Evolutionary conservation across 1,284 basidiomycete genomes (phyloP).

Genomic region (Vanrija pseudolonga): DNA sequence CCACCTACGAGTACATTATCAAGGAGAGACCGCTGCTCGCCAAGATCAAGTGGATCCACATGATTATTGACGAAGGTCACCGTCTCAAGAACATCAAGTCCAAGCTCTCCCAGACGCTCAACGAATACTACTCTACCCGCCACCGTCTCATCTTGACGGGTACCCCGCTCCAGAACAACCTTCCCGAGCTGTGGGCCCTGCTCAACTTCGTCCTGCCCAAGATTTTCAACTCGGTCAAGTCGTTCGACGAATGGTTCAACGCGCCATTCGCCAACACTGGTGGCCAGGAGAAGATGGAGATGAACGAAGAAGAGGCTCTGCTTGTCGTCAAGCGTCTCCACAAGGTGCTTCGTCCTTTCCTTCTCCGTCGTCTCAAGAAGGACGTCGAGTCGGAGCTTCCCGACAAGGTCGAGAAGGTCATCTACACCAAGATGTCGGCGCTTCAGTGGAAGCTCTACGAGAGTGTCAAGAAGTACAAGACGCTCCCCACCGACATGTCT

Average conservation of each 20-base stretch:
- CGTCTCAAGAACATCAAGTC: constrained; percentile 99
- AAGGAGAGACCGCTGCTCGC: constrained; percentile 87
- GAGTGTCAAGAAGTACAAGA: constrained; percentile 69
- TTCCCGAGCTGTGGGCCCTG: constrained; percentile 95
- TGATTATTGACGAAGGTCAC: constrained; percentile 99
- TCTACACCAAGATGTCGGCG: constrained; percentile 96
- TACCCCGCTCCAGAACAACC: constrained; percentile 97
- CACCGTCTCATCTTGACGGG: constrained; percentile 96
- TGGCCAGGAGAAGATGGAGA: constrained; percentile 87
- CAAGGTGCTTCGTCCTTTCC: constrained; percentile 96
- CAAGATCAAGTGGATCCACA: constrained; percentile 96
- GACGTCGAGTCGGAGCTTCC: constrained; percentile 97
- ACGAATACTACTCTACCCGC: constrained; percentile 86
- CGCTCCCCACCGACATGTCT: constrained; percentile 52
- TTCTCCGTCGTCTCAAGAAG: constrained; percentile 94
- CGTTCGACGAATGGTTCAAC: constrained; percentile 99
- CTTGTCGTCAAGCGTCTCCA: constrained; percentile 97
- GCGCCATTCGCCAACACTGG: constrained; percentile 98
- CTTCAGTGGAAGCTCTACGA: constrained; percentile 94
- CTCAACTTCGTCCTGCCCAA: constrained; percentile 98
- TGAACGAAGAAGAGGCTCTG: constrained; percentile 99
- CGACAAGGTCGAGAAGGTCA: constrained; percentile 98
- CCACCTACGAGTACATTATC: constrained; percentile 99
- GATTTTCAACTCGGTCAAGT: constrained; percentile 99
- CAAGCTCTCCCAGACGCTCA: constrained; percentile 89